Evolutionary conservation across 1,284 basidiomycete genomes (phyloP).

Genomic region (Melampsora americana): DNA sequence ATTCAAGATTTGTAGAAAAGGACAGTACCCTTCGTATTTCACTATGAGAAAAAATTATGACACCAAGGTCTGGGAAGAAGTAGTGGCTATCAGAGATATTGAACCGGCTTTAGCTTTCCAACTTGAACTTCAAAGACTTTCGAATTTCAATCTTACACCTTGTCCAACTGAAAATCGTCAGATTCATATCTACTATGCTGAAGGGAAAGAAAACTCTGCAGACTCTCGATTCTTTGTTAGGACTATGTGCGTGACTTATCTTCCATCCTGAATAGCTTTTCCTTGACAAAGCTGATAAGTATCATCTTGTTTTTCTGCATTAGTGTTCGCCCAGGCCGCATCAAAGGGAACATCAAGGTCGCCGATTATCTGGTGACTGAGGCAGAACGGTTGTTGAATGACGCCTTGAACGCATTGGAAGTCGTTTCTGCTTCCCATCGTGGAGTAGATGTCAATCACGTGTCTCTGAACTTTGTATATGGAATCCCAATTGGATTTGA

Average conservation of each 20-base stretch:
- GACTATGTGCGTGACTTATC: slow-evolving; percentile 60
- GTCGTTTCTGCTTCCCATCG: slow-evolving; percentile 80
- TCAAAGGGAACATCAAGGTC: slow-evolving; percentile 83
- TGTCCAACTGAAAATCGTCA: slow-evolving; percentile 90
- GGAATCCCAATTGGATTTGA: slow-evolving; percentile 91
- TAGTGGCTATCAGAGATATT: slow-evolving; percentile 94
- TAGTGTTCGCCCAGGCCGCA: slow-evolving; percentile 81
- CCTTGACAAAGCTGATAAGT: background rate
- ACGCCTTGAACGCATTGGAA: slow-evolving; percentile 89
- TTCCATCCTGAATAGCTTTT: background rate
- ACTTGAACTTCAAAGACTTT: slow-evolving; percentile 90
- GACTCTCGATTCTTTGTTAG: slow-evolving; percentile 98
- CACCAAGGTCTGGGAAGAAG: slow-evolving; percentile 79
- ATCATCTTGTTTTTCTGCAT: background rate
- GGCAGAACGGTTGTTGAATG: slow-evolving; percentile 92
- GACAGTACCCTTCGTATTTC: slow-evolving; percentile 90
- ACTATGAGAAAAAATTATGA: slow-evolving; percentile 72
- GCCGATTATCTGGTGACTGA: slow-evolving; percentile 97
- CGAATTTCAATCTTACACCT: slow-evolving; percentile 93
- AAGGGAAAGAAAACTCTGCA: slow-evolving; percentile 90
- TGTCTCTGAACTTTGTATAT: slow-evolving; percentile 98
- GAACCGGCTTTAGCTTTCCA: slow-evolving; percentile 98
- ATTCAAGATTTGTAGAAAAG: slow-evolving; percentile 83
- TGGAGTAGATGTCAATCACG: slow-evolving; percentile 90
- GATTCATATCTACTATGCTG: slow-evolving; percentile 81